Percentiles rank a stretch among this genome's conserved stretches.
These are phyloP conservation scores for Dendrocalamus sinicus DNA, from an alignment of 176 grass and related monocot genomes.

Conservation along the genomic window DNA sequence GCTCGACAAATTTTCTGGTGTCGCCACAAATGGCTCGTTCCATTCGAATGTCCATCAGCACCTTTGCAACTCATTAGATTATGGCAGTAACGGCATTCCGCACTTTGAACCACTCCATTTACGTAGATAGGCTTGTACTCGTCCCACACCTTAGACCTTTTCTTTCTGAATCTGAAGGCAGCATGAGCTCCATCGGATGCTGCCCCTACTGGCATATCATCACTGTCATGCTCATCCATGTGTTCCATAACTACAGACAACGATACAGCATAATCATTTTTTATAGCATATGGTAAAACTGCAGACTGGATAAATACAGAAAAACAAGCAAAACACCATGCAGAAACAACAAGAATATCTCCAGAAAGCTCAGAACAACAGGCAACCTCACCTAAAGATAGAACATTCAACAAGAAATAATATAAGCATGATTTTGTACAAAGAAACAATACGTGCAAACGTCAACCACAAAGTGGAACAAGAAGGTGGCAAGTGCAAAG, in stretches of 20 bases:
- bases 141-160: slow-evolving; percentile 63
- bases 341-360: not conserved
- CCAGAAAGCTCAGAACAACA: not conserved
- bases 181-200: slow-evolving; percentile 17
- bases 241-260: slow-evolving; percentile 51
- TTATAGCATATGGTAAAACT: not conserved
- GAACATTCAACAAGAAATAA: not conserved
- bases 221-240: slow-evolving; percentile 46
- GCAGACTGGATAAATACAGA: not conserved
- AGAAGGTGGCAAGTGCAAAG: not conserved
- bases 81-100: slow-evolving; percentile 57
- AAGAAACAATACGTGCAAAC: not conserved
- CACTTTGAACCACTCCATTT: slow-evolving; percentile 45
- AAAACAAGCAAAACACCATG: not conserved
- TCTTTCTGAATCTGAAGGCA: slow-evolving; percentile 32
- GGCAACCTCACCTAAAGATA: not conserved
- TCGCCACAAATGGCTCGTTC: slow-evolving; percentile 63
- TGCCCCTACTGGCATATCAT: slow-evolving; percentile 32
- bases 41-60: slow-evolving; percentile 54
- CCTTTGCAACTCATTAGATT: slow-evolving; percentile 57
- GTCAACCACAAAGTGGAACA: not conserved
- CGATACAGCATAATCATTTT: not conserved
- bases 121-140: slow-evolving; percentile 52
- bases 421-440: slow-evolving; percentile 5
- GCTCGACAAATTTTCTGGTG: slow-evolving; percentile 59